These are phyloP conservation scores for Fusarium tupiense DNA, from an alignment of 2,329 filamentous ascomycete species.

Conservation along the genomic window DNA sequence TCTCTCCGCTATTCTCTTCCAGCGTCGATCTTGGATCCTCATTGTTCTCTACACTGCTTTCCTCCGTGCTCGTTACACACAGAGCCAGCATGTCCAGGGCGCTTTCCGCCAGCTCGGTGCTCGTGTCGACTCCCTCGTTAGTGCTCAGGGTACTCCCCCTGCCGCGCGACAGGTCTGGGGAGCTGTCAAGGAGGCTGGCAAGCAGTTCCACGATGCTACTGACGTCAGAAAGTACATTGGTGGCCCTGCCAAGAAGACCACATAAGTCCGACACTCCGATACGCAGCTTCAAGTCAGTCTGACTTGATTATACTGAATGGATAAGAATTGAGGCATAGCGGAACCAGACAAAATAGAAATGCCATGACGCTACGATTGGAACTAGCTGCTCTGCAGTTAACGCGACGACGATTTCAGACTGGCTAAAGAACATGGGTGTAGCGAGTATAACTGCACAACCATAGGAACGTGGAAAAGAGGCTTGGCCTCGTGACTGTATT, in stretches of 20 bases:
- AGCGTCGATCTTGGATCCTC: slow-evolving; percentile 90
- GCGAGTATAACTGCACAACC: neutral
- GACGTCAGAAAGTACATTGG: slow-evolving; percentile 79
- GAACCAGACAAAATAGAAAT: slow-evolving; percentile 25
- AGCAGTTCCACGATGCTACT: slow-evolving; percentile 81
- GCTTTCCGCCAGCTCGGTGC: slow-evolving; percentile 78
- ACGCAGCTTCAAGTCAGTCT: slow-evolving; percentile 1
- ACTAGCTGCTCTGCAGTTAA: slow-evolving; percentile 29
- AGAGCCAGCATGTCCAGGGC: slow-evolving; percentile 92
- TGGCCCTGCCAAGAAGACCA: slow-evolving; percentile 62
- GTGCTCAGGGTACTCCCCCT: slow-evolving; percentile 87
- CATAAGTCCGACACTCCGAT: slow-evolving; percentile 42
- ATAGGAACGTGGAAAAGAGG: slow-evolving; percentile 10
- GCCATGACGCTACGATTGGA: slow-evolving; percentile 34
- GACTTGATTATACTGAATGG: neutral
- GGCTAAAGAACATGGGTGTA: slow-evolving; percentile 1
- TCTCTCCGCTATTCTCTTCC: slow-evolving; percentile 84
- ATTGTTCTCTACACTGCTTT: slow-evolving; percentile 88
- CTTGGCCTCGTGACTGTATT: slow-evolving; percentile 11
- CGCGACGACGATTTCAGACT: slow-evolving; percentile 18
- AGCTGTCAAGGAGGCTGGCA: slow-evolving; percentile 74
- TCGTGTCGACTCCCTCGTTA: slow-evolving; percentile 81
- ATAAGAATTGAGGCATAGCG: slow-evolving; percentile 15
- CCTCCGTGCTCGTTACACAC: slow-evolving; percentile 86
- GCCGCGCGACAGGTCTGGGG: slow-evolving; percentile 83